A percentile compares a stretch with the other conserved stretches of the same genome.
These are phyloP conservation scores for Phytophthora cactorum DNA, from an alignment of 352 stramenopile genomes.

Conservation along the genomic window DNA sequence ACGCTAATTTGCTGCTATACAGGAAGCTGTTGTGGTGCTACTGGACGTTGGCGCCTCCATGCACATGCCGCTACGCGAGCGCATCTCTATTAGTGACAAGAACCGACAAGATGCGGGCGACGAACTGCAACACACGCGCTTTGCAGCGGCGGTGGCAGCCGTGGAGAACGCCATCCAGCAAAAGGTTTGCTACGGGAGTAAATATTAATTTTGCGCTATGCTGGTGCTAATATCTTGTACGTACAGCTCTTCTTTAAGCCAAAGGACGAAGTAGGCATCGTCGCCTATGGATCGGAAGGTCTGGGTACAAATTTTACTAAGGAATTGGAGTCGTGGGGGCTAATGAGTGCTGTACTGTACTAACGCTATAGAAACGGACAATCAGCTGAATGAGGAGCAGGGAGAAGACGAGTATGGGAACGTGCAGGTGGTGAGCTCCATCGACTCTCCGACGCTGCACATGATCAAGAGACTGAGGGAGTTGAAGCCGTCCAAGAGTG, in stretches of 20 bases:
- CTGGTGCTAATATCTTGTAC: background rate
- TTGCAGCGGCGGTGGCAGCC: slow-evolving; percentile 60
- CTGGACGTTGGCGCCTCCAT: slow-evolving; percentile 76
- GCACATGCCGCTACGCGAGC: slow-evolving; percentile 56
- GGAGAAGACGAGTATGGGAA: slow-evolving; percentile 63
- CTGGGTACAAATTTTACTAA: background rate
- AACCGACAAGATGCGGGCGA: slow-evolving; percentile 15
- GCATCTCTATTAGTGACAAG: slow-evolving; percentile 22
- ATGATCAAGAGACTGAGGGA: slow-evolving; percentile 65
- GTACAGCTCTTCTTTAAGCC: slow-evolving; percentile 76
- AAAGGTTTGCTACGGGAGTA: slow-evolving; percentile 41
- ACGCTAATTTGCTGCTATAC: background rate
- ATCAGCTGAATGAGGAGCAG: slow-evolving; percentile 81
- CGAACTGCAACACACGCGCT: slow-evolving; percentile 52
- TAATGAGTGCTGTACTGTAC: slow-evolving; percentile 1
- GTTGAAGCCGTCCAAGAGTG: slow-evolving; percentile 33
- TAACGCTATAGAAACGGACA: slow-evolving; percentile 61
- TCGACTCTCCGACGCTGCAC: slow-evolving; percentile 66
- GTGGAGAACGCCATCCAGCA: slow-evolving; percentile 75
- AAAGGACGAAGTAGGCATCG: slow-evolving; percentile 82
- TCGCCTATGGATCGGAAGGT: slow-evolving; percentile 74
- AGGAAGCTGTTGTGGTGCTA: slow-evolving; percentile 77
- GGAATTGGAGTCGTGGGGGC: background rate
- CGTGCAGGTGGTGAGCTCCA: slow-evolving; percentile 61
- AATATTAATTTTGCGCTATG: background rate